Percentiles rank a stretch among this genome's conserved stretches.
These are phyloP conservation scores for Termitomyces sp. DNA, from an alignment of 768 basidiomycete genomes.

Conservation along the genomic window DNA sequence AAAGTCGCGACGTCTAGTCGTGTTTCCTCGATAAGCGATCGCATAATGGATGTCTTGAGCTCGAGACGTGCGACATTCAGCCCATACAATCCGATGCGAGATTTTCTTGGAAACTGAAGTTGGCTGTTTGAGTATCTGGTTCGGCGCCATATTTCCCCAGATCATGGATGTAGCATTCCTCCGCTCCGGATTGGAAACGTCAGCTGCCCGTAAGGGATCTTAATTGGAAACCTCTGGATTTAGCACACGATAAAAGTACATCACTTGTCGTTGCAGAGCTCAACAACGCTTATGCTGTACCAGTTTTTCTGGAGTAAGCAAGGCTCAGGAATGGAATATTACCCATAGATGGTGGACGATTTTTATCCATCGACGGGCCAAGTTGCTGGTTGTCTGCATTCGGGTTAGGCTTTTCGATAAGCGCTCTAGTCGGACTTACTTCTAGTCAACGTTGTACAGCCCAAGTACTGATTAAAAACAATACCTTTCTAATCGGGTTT, in stretches of 20 bases:
- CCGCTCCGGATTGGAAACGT: too few species aligned
- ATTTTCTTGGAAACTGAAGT: background rate
- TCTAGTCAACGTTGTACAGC: background rate
- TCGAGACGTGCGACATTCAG: slow-evolving; percentile 1
- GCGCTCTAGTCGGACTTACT: background rate
- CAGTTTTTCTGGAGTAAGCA: slow-evolving; percentile 4
- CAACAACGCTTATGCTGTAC: slow-evolving; percentile 1
- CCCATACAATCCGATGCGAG: slow-evolving; percentile 1
- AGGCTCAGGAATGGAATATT: slow-evolving; percentile 6
- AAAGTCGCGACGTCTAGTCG: background rate
- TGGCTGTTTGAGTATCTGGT: background rate
- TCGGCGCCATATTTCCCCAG: background rate
- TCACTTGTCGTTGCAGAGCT: slow-evolving; percentile 5
- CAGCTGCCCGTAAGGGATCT: background rate
- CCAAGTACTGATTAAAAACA: background rate
- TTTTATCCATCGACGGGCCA: background rate
- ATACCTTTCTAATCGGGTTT: background rate
- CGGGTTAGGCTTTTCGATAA: background rate
- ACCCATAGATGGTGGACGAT: background rate
- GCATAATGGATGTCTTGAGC: background rate
- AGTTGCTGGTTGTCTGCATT: background rate
- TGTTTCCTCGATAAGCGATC: slow-evolving; percentile 7
- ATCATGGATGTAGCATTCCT: slow-evolving; percentile 2
- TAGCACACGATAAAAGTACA: slow-evolving; percentile 1
- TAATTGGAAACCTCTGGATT: background rate